Evolutionary conservation across 2,329 filamentous ascomycete genomes (phyloP).

Genomic region (Orbilia blumenaviensis): DNA sequence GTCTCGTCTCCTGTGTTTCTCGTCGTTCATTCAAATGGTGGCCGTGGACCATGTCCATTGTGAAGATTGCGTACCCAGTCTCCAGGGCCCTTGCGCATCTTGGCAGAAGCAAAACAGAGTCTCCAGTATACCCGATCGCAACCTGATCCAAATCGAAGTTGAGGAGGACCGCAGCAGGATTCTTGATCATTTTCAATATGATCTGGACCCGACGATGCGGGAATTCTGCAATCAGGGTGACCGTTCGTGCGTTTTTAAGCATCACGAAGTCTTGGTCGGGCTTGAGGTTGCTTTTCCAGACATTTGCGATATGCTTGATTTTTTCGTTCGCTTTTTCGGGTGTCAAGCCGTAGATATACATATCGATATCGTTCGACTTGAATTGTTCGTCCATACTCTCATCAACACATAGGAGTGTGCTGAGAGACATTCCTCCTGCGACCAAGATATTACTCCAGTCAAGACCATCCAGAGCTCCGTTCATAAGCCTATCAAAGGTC

Average conservation of each 20-base stretch:
- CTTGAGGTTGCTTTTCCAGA: conserved; percentile 57
- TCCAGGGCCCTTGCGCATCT: conserved; percentile 58
- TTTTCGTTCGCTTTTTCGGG: conserved; percentile 58
- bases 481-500: conserved; percentile 57
- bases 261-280: conserved; percentile 48
- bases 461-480: conserved; percentile 56
- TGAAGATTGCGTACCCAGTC: conserved; percentile 57
- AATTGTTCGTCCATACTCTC: conserved; percentile 53
- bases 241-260: conserved; percentile 57
- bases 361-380: conserved; percentile 56
- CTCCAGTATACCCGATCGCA: conserved; percentile 59
- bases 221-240: conserved; percentile 56
- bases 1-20: conserved; percentile 54
- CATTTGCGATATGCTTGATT: conserved; percentile 56
- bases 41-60: conserved; percentile 58
- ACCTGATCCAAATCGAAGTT: conserved; percentile 59
- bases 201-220: conserved; percentile 58
- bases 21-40: conserved; percentile 56
- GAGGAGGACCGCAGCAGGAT: conserved; percentile 56
- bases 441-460: conserved; percentile 58
- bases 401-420: conserved; percentile 56
- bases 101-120: conserved; percentile 58
- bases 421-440: conserved; percentile 58
- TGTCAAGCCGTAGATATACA: conserved; percentile 58
- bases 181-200: conserved; percentile 56